Percentiles rank a stretch among this genome's conserved stretches.
phyloP scores from a whole-genome alignment of 768 basidiomycete genomes.

The Phaeotremella fagi region DNA sequence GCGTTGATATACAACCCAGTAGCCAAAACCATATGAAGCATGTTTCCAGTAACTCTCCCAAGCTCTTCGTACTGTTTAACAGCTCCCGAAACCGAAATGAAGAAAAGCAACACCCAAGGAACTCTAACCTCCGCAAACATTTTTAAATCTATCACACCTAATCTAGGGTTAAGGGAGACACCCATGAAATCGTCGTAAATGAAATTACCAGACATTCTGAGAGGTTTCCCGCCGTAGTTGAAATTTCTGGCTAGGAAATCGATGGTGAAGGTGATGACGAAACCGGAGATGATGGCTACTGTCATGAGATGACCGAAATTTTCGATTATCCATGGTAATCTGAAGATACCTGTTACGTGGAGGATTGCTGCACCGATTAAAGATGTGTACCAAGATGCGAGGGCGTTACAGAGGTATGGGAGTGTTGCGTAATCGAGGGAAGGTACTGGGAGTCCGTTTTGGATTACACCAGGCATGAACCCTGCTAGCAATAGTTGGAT shows the following conservation, averaged over 20 bases:
- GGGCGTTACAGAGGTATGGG: constrained; percentile 95
- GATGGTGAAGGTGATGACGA: constrained; percentile 70
- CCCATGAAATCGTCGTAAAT: constrained; percentile 98
- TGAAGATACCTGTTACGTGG: constrained; percentile 76
- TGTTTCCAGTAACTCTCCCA: constrained; percentile 91
- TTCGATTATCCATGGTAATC: constrained; percentile 89
- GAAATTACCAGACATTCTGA: constrained; percentile 91
- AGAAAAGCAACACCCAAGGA: constrained; percentile 94
- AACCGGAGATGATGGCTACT: constrained; percentile 88
- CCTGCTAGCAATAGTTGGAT: constrained; percentile 87
- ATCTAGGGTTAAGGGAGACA: constrained; percentile 83
- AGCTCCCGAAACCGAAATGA: constrained; percentile 82
- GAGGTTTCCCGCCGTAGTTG: constrained; percentile 59
- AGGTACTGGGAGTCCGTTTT: constrained; percentile 82
- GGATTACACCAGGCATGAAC: constrained; percentile 83
- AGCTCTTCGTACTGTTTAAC: constrained; percentile 91
- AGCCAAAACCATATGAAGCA: constrained; percentile 92
- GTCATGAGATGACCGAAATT: constrained; percentile 95
- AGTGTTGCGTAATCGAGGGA: constrained; percentile 88
- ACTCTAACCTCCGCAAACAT: constrained; percentile 98
- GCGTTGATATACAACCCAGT: constrained; percentile 97
- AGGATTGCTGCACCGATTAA: constrained; percentile 67
- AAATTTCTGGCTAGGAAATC: constrained; percentile 73
- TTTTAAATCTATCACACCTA: constrained; percentile 88
- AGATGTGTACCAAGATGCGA: constrained; percentile 76